A percentile compares a stretch with the other conserved stretches of the same genome.
phyloP scores from a whole-genome alignment of 306 rosid genomes.

The Casuarina cunninghamiana region DNA sequence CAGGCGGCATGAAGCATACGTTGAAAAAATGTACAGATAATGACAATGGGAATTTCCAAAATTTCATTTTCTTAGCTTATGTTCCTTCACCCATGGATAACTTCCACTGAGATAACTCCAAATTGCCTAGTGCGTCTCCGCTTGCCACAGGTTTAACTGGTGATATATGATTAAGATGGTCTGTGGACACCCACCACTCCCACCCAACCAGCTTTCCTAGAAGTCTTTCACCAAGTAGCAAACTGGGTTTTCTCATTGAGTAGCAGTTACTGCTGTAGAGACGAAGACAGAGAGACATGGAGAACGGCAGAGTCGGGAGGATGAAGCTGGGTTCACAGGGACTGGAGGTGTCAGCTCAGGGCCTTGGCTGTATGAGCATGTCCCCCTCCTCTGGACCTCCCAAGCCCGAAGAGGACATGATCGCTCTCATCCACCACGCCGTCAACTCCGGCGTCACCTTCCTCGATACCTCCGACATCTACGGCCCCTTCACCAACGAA shows the following conservation, averaged over 20 bases:
- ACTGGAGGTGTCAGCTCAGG: constrained; percentile 46
- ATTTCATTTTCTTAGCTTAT: too few species aligned
- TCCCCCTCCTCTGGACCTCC: constrained; percentile 61
- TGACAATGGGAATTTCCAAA: too few species aligned
- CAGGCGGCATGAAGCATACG: too few species aligned
- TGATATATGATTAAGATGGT: too few species aligned
- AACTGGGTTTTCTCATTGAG: too few species aligned
- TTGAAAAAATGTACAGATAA: too few species aligned
- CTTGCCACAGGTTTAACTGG: too few species aligned
- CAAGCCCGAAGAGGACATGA: constrained; percentile 68
- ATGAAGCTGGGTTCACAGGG: constrained; percentile 46
- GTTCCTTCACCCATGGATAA: too few species aligned
- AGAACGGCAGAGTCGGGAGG: constrained; percentile 15
- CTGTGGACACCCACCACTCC: constrained; percentile 14
- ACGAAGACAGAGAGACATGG: constrained; percentile 6
- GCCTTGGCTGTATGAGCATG: constrained; percentile 68
- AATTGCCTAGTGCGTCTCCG: too few species aligned
- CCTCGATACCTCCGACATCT: constrained; percentile 63
- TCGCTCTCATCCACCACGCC: constrained; percentile 62
- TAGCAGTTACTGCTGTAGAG: constrained; percentile 23
- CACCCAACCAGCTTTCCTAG: constrained; percentile 47
- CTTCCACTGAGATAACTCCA: too few species aligned
- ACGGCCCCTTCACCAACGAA: constrained; percentile 54
- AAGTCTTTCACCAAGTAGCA: too few species aligned
- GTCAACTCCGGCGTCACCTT: constrained; percentile 54